Evolutionary conservation across 2,329 filamentous ascomycete genomes (phyloP).

Genomic region (Penicillium decumbens): DNA sequence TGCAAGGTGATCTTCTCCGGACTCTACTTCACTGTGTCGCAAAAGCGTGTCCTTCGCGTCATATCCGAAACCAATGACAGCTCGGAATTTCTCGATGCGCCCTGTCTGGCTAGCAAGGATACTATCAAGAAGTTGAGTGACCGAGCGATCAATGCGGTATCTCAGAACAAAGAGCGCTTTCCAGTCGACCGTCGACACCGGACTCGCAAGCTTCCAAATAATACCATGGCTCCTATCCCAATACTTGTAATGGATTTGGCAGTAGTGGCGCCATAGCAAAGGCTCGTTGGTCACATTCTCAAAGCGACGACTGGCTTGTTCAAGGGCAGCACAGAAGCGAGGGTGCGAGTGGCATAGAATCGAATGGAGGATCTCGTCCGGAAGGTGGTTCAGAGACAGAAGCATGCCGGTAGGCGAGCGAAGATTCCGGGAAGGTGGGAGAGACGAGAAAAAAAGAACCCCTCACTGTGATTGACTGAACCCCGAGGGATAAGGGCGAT

Average conservation of each 20-base stretch:
- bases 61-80: constrained; percentile 69
- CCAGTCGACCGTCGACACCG: constrained; percentile 64
- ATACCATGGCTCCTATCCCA: constrained; percentile 69
- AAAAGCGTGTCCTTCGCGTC: constrained; percentile 84
- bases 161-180: constrained; percentile 61
- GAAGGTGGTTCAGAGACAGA: constrained; percentile 48
- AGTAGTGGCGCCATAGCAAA: constrained; percentile 76
- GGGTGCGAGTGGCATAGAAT: constrained; percentile 64
- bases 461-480: background rate
- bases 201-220: constrained; percentile 50
- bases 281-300: constrained; percentile 64
- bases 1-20: constrained; percentile 70
- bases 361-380: constrained; percentile 78
- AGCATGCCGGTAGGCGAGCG: constrained; percentile 28
- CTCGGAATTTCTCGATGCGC: constrained; percentile 64
- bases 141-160: constrained; percentile 49
- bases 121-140: constrained; percentile 56
- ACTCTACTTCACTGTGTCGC: constrained; percentile 57
- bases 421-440: background rate
- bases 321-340: constrained; percentile 47
- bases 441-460: background rate
- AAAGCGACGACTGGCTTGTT: constrained; percentile 61
- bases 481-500: background rate
- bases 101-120: constrained; percentile 67
- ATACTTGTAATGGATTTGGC: constrained; percentile 62